Conservation (phyloP, 495 filamentous ascomycete genomes). For the Penicillium roqueforti region DNA sequence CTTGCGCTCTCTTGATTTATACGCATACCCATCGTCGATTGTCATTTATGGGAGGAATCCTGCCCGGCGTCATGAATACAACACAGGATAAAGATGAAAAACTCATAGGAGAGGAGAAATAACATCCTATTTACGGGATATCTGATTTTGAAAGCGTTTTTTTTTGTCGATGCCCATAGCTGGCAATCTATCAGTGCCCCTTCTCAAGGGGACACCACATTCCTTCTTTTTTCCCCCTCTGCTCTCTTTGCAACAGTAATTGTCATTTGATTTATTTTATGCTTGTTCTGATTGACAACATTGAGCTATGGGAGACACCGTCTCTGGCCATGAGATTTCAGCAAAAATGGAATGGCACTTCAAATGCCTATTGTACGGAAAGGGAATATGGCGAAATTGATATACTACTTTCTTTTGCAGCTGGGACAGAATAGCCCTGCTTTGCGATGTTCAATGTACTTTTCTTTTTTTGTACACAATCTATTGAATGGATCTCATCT, state of each 20-base stretch:
- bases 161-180: background rate
- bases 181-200: constrained; percentile 1
- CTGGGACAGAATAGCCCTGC: constrained; percentile 16
- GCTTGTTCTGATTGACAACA: background rate
- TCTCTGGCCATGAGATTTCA: constrained; percentile 1
- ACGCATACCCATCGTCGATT: constrained; percentile 28
- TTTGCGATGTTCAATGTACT: constrained; percentile 8
- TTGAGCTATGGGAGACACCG: constrained; percentile 14
- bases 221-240: background rate
- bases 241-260: constrained; percentile 4
- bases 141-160: constrained; percentile 1
- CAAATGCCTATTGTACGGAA: background rate
- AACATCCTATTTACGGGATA: background rate
- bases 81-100: constrained; percentile 15
- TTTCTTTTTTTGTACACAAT: constrained; percentile 19
- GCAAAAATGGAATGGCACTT: background rate
- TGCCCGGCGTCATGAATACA: constrained; percentile 25
- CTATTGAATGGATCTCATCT: background rate
- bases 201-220: background rate
- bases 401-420: background rate
- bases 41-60: constrained; percentile 24
- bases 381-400: constrained; percentile 7
- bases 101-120: background rate
- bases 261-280: background rate
- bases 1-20: constrained; percentile 19